Evolutionary conservation across 345 rosid species (phyloP), one percentile per base, ranked within the genome.

Genomic region (Combretum micranthum): DNA sequence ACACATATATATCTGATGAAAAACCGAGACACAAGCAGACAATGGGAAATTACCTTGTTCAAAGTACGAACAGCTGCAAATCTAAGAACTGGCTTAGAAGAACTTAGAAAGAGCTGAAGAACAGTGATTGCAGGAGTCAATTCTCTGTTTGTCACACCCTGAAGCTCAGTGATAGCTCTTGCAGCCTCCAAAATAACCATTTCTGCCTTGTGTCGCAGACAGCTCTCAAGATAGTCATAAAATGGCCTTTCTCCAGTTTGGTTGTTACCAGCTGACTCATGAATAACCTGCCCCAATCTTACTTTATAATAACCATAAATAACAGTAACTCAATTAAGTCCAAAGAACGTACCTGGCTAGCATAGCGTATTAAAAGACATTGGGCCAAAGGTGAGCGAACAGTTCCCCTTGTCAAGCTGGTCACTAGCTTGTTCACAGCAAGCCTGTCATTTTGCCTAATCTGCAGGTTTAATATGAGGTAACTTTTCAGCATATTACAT

Each of bases 141-240:
- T 77, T 92, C 98, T 62, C 89, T 77, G 82, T 77, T 87, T 63
- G 97, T 83, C 64, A 88, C 97, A 44, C 91, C 96, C 78, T 73
- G 82, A 65, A 92, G 96, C 83, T 84, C 98, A 3, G 98, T 92
- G 65, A 92, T 92, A n/a, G 98, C 97, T 73, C 97, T 86, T 62
- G 98, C 98, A 67, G 97, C 96, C 82, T 89, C 98, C 73, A 92
- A 85, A 64, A 89, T 86, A 62, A 88, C 98, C 97, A 88, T 89
- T 83, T 92, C 98, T 44, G 97, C 89, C 74, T 89, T 92, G 56
- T 92, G 96, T 71, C 97, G 96, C 60, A 92, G 80, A 71, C 98
- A 89, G 65, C 93, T 77, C 80, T 92, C 98, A 66, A 92, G 82
- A 79, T 83, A 92, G 52, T 92, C 98, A 80, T 84, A 92, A 68